phyloP scores from a whole-genome alignment of 1,284 basidiomycete genomes.

The Trichosporon sp. region DNA sequence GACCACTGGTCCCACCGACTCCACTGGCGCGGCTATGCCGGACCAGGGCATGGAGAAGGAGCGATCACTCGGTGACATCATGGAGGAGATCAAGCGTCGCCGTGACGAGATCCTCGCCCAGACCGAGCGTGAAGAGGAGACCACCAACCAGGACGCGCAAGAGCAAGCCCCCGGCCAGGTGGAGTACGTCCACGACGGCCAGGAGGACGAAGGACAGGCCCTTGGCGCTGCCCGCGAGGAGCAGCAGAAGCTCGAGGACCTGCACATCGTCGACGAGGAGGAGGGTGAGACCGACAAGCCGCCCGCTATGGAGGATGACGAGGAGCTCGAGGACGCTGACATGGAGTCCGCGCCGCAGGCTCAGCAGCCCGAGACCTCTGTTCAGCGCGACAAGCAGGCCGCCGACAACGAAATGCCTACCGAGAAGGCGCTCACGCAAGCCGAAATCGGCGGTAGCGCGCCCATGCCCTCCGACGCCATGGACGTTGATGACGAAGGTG shows the following conservation, averaged over 20 bases:
- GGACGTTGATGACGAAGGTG: slow-evolving; percentile 50
- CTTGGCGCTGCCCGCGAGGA: slow-evolving; percentile 82
- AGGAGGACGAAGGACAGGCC: slow-evolving; percentile 75
- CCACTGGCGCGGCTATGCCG: slow-evolving; percentile 48
- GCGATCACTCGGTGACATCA: slow-evolving; percentile 81
- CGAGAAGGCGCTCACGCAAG: slow-evolving; percentile 56
- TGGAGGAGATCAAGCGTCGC: slow-evolving; percentile 79
- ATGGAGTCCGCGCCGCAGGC: slow-evolving; percentile 15
- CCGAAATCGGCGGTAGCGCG: slow-evolving; percentile 47
- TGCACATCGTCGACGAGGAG: slow-evolving; percentile 71
- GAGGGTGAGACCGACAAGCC: slow-evolving; percentile 21
- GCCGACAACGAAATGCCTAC: slow-evolving; percentile 34
- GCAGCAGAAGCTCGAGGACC: slow-evolving; percentile 75
- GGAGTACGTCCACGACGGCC: slow-evolving; percentile 77
- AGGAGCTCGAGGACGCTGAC: slow-evolving; percentile 29
- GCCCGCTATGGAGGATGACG: slow-evolving; percentile 34
- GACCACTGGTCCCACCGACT: slow-evolving; percentile 49
- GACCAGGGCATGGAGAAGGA: slow-evolving; percentile 62
- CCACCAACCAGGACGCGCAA: slow-evolving; percentile 46
- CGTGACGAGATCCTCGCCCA: slow-evolving; percentile 79
- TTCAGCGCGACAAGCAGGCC: slow-evolving; percentile 32
- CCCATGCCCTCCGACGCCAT: slow-evolving; percentile 41
- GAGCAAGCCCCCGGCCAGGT: slow-evolving; percentile 65
- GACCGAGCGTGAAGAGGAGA: slow-evolving; percentile 56
- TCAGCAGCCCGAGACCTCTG: slow-evolving; percentile 30